A percentile compares a stretch with the other conserved stretches of the same genome.
Conservation (phyloP, 257 asterid species). For the Paulownia fortunei region DNA sequence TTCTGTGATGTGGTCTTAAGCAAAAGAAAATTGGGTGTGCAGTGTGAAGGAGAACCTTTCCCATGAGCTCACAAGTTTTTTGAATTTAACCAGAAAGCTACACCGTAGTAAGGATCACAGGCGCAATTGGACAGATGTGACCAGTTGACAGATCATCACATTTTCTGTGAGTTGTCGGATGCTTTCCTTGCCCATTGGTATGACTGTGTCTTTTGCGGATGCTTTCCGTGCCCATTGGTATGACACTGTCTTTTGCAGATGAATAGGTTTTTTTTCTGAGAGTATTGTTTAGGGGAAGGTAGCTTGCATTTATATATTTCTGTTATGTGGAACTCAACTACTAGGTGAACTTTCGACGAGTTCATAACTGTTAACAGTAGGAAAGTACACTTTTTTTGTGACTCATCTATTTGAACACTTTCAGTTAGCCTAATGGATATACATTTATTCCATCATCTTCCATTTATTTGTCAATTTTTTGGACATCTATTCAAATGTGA, state of each 20-base stretch:
- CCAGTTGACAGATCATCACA: too few relatives aligned
- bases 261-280: neutral
- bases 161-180: neutral
- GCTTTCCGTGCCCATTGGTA: neutral
- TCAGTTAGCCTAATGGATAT: neutral
- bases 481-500: neutral
- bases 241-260: neutral
- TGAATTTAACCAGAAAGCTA: neutral
- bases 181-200: neutral
- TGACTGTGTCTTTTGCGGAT: neutral
- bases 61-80: neutral
- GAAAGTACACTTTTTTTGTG: neutral
- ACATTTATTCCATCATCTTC: neutral
- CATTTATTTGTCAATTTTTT: neutral
- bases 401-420: neutral
- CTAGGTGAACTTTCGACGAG: neutral
- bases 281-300: neutral
- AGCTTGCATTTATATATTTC: neutral
- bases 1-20: neutral
- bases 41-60: neutral
- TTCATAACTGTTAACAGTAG: neutral
- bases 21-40: neutral
- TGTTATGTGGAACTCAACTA: neutral
- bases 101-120: neutral
- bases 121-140: too few relatives aligned